Evolutionary conservation across 371 early-diverging fungal genomes (phyloP).

Genomic region (Basidiobolus meristosporus): DNA sequence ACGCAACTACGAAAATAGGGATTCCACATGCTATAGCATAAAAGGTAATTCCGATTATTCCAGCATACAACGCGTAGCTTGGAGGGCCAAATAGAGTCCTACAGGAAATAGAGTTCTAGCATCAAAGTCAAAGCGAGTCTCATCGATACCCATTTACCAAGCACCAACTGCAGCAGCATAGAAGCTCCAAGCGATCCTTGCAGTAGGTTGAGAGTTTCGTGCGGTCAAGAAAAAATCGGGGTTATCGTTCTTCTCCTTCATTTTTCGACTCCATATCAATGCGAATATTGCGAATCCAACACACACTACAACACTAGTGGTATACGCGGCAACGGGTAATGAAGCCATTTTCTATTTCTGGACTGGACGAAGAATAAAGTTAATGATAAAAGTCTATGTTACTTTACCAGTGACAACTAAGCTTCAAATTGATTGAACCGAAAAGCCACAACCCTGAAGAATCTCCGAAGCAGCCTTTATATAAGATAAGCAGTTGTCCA

Average conservation of each 20-base stretch:
- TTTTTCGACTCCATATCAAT: not conserved
- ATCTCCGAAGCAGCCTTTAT: too few species aligned
- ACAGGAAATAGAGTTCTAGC: too few species aligned
- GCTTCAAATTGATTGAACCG: too few species aligned
- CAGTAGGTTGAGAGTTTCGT: slow-evolving; percentile 9
- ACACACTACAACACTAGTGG: not conserved
- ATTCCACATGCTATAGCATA: slow-evolving; percentile 27
- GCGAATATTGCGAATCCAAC: slow-evolving; percentile 1
- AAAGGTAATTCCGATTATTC: slow-evolving; percentile 22
- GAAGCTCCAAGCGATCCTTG: slow-evolving; percentile 11
- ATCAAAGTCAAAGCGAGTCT: too few species aligned
- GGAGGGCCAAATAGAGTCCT: slow-evolving; percentile 13
- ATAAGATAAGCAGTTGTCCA: too few species aligned
- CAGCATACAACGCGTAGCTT: slow-evolving; percentile 16
- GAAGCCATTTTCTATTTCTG: too few species aligned
- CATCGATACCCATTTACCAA: too few species aligned
- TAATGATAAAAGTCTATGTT: too few species aligned
- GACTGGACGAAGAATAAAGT: too few species aligned
- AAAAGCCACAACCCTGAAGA: too few species aligned
- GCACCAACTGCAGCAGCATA: slow-evolving; percentile 12
- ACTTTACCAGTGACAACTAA: too few species aligned
- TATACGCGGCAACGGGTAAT: too few species aligned
- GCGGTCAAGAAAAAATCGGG: slow-evolving; percentile 9
- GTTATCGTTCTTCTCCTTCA: not conserved
- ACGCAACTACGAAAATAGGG: slow-evolving; percentile 25